These are phyloP conservation scores for Alternaria consortialis DNA, from an alignment of 2,329 filamentous ascomycete species.

Conservation along the genomic window DNA sequence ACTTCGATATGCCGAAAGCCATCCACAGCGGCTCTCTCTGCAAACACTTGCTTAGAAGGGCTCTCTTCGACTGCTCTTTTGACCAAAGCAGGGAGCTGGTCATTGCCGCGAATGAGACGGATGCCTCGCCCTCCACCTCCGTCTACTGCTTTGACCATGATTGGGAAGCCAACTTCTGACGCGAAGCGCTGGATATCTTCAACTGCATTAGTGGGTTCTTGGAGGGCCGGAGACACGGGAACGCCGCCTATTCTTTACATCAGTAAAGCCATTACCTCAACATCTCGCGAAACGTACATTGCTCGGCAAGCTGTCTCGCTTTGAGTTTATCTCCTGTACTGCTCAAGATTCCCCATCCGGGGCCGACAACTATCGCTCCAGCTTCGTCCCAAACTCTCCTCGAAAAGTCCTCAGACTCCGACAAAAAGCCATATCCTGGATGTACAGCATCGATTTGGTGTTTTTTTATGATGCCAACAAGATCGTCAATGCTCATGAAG, in stretches of 20 bases:
- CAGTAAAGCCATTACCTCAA: background rate
- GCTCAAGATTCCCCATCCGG: slow-evolving; percentile 65
- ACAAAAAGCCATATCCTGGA: slow-evolving; percentile 71
- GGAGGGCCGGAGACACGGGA: slow-evolving; percentile 61
- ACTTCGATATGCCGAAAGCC: slow-evolving; percentile 70
- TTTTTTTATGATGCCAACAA: slow-evolving; percentile 59
- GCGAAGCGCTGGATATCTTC: slow-evolving; percentile 67
- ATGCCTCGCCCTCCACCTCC: slow-evolving; percentile 70
- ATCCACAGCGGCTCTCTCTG: slow-evolving; percentile 69
- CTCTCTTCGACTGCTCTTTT: slow-evolving; percentile 66
- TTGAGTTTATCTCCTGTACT: slow-evolving; percentile 66
- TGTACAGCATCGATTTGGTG: slow-evolving; percentile 65
- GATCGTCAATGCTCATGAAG: slow-evolving; percentile 62
- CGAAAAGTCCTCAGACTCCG: slow-evolving; percentile 63
- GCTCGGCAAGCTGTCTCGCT: slow-evolving; percentile 61
- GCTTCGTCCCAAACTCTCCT: slow-evolving; percentile 60
- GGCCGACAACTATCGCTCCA: slow-evolving; percentile 61
- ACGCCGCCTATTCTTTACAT: slow-evolving; percentile 50
- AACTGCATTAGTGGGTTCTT: slow-evolving; percentile 54
- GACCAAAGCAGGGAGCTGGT: slow-evolving; percentile 57
- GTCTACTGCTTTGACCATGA: slow-evolving; percentile 72
- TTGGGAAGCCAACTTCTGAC: slow-evolving; percentile 60
- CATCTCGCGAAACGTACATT: slow-evolving; percentile 47
- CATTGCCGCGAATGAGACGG: slow-evolving; percentile 58
- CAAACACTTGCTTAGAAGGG: slow-evolving; percentile 65